Evolutionary conservation across 768 basidiomycete genomes (phyloP), one percentile per base, ranked within the genome.

Genomic region (Lactarius psammicola): DNA sequence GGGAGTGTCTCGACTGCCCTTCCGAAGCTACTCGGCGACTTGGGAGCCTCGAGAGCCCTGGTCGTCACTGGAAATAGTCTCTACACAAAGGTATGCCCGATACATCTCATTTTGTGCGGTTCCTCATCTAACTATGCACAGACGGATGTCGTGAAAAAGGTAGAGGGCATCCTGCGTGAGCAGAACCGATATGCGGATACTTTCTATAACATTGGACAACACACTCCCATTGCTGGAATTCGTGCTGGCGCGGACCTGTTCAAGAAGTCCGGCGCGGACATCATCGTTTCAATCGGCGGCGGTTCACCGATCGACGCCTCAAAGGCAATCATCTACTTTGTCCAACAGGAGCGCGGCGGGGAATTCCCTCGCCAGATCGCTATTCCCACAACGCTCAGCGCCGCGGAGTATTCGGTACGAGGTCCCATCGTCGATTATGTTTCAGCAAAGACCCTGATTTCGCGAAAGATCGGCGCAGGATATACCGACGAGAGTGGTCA

Each of bases 221-320:
- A 90, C 71, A 78, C 87, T 0, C 90, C 90, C 3, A 80, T 91
- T 61, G 83, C 84, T 30, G 88, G 84, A 15, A 88, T 92, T 68
- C 75, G 78, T 20, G 79, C 78, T 17, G 89, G 85, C 33, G 78
- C 85, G 62, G 76, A 84, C 66, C 73, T 77, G 2, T 85, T 88
- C 77, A 82, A 79, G 54, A 80, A 84, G 11, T 75, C 80, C 28
- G 80, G 80, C 13, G 88, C 88, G 65, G 86, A 92, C 72, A 80
- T 87, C 26, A 84, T 92, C 69, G 82, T 94, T 44, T 78, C 88
- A 31, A 80, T 92, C 51, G 92, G 92, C 2, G 91, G 92, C 28
- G 92, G 91, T 57, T 92, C 90, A 1, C 89, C 90, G 15, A 80
- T 92, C 64, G 92, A 92, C 73, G 89, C 87, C 1, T 78, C 88